A percentile compares a stretch with the other conserved stretches of the same genome.
Evolutionary conservation across 1,284 basidiomycete species (phyloP).

Genomic region (Ceratobasidium sp.): DNA sequence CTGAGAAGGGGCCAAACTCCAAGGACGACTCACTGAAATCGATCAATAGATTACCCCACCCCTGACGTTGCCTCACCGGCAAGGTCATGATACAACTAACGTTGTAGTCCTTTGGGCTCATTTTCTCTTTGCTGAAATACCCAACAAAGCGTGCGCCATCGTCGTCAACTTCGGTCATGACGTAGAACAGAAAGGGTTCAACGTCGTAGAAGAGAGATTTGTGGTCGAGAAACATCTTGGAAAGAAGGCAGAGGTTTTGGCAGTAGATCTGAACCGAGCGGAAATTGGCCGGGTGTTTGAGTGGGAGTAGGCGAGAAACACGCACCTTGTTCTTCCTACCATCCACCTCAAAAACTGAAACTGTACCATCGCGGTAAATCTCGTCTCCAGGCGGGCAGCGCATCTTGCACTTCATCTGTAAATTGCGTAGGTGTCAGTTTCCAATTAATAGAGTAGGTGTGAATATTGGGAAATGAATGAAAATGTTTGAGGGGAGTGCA

Average conservation of each 20-base stretch:
- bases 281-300: not conserved
- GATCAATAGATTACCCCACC: slow-evolving; percentile 95
- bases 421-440: slow-evolving; percentile 24
- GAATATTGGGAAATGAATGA: not conserved
- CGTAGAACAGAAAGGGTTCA: slow-evolving; percentile 99
- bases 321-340: slow-evolving; percentile 95
- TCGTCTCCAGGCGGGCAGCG: slow-evolving; percentile 98
- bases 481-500: not conserved
- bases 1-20: slow-evolving; percentile 35
- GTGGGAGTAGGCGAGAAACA: not conserved
- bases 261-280: slow-evolving; percentile 84
- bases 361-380: slow-evolving; percentile 89
- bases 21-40: slow-evolving; percentile 86
- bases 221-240: slow-evolving; percentile 99
- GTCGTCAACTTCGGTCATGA: slow-evolving; percentile 93
- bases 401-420: slow-evolving; percentile 92
- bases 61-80: slow-evolving; percentile 92
- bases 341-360: slow-evolving; percentile 98
- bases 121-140: slow-evolving; percentile 99
- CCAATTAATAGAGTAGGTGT: slow-evolving; percentile 4
- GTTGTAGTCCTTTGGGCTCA: slow-evolving; percentile 94
- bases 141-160: slow-evolving; percentile 94
- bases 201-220: slow-evolving; percentile 99
- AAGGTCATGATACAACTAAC: slow-evolving; percentile 99
- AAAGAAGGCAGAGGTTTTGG: slow-evolving; percentile 97